Conservation (phyloP, 495 filamentous ascomycete genomes). For the Aspergillus cavernicola region DNA sequence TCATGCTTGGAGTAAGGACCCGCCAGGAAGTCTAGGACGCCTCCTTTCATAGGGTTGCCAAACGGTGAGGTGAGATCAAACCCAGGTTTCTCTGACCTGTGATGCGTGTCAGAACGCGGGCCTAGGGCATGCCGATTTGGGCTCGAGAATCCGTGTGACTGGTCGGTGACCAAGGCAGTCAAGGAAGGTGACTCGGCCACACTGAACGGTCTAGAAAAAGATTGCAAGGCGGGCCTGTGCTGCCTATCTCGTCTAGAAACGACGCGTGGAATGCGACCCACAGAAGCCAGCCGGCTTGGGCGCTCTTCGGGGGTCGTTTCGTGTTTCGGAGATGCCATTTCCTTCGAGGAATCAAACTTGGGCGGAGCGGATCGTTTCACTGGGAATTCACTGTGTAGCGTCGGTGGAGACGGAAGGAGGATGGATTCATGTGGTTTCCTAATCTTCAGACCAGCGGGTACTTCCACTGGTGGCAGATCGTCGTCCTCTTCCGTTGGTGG, state of each 20-base stretch:
- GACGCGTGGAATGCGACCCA: conserved; percentile 88
- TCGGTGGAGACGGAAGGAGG: conserved; percentile 53
- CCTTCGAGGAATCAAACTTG: conserved; percentile 37
- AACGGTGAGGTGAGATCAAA: conserved; percentile 36
- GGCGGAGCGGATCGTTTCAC: conserved; percentile 37
- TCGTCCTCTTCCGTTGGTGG: conserved; percentile 40
- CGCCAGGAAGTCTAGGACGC: conserved; percentile 36
- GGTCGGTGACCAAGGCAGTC: conserved; percentile 18
- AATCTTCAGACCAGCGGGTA: conserved; percentile 32
- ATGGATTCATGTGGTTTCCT: conserved; percentile 46
- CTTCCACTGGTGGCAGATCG: conserved; percentile 19
- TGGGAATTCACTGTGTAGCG: conserved; percentile 42
- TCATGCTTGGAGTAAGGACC: conserved; percentile 43
- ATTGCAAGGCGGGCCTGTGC: conserved; percentile 67
- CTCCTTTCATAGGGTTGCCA: conserved; percentile 32
- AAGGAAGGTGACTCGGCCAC: conserved; percentile 32
- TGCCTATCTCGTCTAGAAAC: conserved; percentile 66
- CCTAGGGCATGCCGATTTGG: background rate
- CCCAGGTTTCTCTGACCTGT: conserved; percentile 16
- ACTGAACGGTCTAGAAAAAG: conserved; percentile 80
- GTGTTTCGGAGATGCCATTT: conserved; percentile 12
- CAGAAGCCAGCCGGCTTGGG: conserved; percentile 60
- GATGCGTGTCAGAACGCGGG: conserved; percentile 16
- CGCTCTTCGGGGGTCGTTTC: conserved; percentile 27
- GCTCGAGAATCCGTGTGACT: conserved; percentile 14